A percentile compares a stretch with the other conserved stretches of the same genome.
phyloP scores from a whole-genome alignment of 176 grass and related monocot genomes.

The Neostapfia colusana region DNA sequence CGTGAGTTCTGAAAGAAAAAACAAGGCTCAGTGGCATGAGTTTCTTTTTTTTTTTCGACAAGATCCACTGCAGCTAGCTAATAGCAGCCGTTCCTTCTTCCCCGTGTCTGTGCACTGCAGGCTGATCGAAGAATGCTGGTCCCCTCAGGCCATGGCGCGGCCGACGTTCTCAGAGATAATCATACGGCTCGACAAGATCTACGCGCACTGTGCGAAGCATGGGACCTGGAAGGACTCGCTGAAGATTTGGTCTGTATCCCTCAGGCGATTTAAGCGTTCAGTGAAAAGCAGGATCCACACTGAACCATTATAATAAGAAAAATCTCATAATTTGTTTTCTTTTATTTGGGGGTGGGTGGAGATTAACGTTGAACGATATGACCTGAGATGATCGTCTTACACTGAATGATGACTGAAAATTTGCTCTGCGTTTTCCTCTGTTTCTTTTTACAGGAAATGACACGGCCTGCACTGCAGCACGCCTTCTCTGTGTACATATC shows the following conservation, averaged over 20 bases:
- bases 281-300: slow-evolving; percentile 25
- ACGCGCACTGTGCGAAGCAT: slow-evolving; percentile 61
- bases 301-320: slow-evolving; percentile 6
- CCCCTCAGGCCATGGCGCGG: slow-evolving; percentile 45
- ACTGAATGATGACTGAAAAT: slow-evolving; percentile 23
- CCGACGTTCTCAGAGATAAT: slow-evolving; percentile 96
- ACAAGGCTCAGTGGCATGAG: no score
- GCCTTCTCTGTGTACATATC: slow-evolving; percentile 26
- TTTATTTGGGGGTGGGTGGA: neutral
- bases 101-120: slow-evolving; percentile 36
- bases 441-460: slow-evolving; percentile 62
- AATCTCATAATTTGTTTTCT: no score
- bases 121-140: slow-evolving; percentile 95
- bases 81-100: neutral
- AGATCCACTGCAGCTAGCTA: no score
- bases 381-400: neutral
- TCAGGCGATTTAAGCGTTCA: slow-evolving; percentile 17
- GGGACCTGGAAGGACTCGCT: slow-evolving; percentile 85
- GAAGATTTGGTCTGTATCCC: slow-evolving; percentile 77
- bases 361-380: neutral
- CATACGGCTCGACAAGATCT: slow-evolving; percentile 82
- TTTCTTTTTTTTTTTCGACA: no score
- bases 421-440: slow-evolving; percentile 27
- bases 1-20: slow-evolving; percentile 52
- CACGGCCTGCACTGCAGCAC: neutral